Conservation (phyloP, 2,329 filamentous ascomycete genomes). For the Xylaria sp. region DNA sequence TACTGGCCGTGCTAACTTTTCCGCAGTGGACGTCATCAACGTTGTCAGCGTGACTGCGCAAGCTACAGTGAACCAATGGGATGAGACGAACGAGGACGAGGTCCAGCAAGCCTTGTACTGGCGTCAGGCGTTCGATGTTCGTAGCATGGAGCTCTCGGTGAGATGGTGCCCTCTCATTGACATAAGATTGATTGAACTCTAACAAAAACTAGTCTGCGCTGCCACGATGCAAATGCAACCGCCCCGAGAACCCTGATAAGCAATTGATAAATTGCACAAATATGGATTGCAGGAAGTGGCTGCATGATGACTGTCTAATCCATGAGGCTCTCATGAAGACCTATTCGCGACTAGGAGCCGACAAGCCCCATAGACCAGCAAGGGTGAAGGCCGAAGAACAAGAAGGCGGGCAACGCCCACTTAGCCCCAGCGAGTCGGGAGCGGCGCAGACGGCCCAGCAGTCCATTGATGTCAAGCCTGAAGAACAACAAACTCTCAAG, state of each 20-base stretch:
- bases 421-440: constrained; percentile 64
- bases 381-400: constrained; percentile 54
- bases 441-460: constrained; percentile 61
- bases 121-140: constrained; percentile 71
- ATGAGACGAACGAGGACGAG: constrained; percentile 74
- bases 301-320: constrained; percentile 72
- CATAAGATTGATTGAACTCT: constrained; percentile 31
- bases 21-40: constrained; percentile 76
- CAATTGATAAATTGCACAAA: constrained; percentile 68
- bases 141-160: constrained; percentile 69
- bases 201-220: constrained; percentile 60
- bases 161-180: constrained; percentile 42
- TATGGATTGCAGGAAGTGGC: constrained; percentile 67
- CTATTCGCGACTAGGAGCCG: constrained; percentile 61
- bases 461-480: constrained; percentile 64
- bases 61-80: constrained; percentile 73
- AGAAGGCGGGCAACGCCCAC: constrained; percentile 56
- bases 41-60: constrained; percentile 73
- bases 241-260: constrained; percentile 71
- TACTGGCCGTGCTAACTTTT: constrained; percentile 16
- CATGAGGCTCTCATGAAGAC: constrained; percentile 64
- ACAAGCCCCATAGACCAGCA: constrained; percentile 60
- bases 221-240: constrained; percentile 67
- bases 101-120: constrained; percentile 70
- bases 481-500: constrained; percentile 52